Evolutionary conservation across 352 stramenopile genomes (phyloP), one percentile per base, ranked within the genome.

Genomic region (Globisporangium recalcitrans): DNA sequence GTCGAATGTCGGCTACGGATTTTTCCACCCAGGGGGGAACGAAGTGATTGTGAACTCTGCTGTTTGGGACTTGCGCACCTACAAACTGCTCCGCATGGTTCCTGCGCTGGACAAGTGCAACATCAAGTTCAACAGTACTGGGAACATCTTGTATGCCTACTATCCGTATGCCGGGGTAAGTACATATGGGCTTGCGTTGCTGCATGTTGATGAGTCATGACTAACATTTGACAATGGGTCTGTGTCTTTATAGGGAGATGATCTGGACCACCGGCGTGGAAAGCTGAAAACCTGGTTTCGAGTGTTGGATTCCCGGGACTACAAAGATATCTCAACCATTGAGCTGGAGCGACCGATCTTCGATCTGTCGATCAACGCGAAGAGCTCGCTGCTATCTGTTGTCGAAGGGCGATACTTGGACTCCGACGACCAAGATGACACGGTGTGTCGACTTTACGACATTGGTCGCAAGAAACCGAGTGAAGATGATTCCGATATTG

Each of bases 61-160:
- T 0, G 83, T 97, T n/a, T 97, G 88, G 87, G 88, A 96, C 64
- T 64, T 95, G 19, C 84, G 88, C 24, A 97, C 88, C 1, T 95
- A 89, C 58, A 75, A 80, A 21, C 69, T 97, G 5, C 71, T 95
- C 31, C 87, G 87, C 3, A 87, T 95, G 65, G 84, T 97, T 10
- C 88, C 88, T 16, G 85, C 82, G 13, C 73, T 96, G n/a, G 88
- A 97, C 65, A 90, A 90, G 63, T 92, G 82, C 62, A 80, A 67
- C 13, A 77, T 95, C 51, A 82, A 82, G 51, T 95, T 95, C 62
- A 90, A 80, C 60, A 69, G 71, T 26, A 79, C 67, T 8, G 83
- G 81, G 7, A 82, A 72, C 48, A 80, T 95, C 3, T 57, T 97
- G 34, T 96, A 94, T 66, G 82, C 85, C 5, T 96, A 94, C 57